Evolutionary conservation across 163 green algal species (phyloP).

Genomic region (Volvox carteri): DNA sequence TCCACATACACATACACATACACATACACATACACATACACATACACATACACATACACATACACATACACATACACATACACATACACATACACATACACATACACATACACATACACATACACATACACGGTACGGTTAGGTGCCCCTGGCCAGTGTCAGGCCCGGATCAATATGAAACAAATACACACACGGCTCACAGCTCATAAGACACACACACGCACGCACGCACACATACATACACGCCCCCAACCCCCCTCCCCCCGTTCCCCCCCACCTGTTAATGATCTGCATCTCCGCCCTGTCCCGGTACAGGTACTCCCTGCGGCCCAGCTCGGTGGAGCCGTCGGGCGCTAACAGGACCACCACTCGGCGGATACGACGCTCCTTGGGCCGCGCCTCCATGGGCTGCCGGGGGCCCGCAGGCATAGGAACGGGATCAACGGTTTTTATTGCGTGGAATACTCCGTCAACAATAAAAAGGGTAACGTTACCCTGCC

Average conservation of each 20-base stretch:
- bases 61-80: not conserved
- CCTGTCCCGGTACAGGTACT: conserved; percentile 35
- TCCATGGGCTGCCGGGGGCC: conserved; percentile 31
- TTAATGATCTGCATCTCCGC: conserved; percentile 43
- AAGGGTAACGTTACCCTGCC: no score
- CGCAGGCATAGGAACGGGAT: not conserved
- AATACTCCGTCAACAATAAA: no score
- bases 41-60: not conserved
- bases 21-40: not conserved
- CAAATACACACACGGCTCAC: not conserved
- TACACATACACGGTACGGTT: not conserved
- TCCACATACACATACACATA: not conserved
- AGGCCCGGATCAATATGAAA: no score
- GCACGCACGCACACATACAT: not conserved
- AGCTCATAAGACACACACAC: not conserved
- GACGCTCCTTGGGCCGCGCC: conserved; percentile 53
- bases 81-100: not conserved
- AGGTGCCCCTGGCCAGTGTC: no score
- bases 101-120: not conserved
- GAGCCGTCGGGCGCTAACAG: conserved; percentile 27
- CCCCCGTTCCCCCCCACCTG: not conserved
- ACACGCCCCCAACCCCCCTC: not conserved
- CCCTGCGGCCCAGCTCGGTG: not conserved
- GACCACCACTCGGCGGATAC: conserved; percentile 41
- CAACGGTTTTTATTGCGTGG: no score